These are phyloP conservation scores for Rhizomucor miehei DNA, from an alignment of 371 early-diverging fungal genomes.

Conservation along the genomic window DNA sequence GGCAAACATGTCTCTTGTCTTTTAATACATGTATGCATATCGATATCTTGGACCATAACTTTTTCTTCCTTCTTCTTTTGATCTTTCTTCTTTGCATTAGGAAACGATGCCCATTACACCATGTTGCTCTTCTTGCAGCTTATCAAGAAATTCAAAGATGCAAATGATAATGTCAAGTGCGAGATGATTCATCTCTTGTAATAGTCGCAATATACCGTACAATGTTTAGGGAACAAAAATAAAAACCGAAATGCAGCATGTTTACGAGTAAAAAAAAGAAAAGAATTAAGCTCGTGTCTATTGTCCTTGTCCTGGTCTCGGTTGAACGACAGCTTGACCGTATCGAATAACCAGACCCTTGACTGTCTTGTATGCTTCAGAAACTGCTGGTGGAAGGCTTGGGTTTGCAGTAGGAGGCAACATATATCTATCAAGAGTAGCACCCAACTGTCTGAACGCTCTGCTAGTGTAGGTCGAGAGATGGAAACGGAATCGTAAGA, in stretches of 20 bases:
- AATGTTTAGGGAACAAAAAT: too few relatives aligned
- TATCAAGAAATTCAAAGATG: conserved; percentile 3
- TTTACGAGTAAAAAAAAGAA: too few relatives aligned
- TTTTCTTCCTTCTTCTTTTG: too few relatives aligned
- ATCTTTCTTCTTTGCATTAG: conserved; percentile 6
- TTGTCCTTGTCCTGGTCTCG: conserved; percentile 25
- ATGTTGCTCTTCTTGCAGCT: conserved; percentile 42
- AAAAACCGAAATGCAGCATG: too few relatives aligned
- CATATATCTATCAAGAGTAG: conserved; percentile 49
- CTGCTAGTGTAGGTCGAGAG: conserved; percentile 66
- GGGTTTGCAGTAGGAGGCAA: conserved; percentile 55
- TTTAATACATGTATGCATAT: not conserved
- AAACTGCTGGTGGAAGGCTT: conserved; percentile 56
- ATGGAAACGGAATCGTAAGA: conserved; percentile 83
- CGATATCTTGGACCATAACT: too few relatives aligned
- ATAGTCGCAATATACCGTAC: too few relatives aligned
- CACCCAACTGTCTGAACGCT: conserved; percentile 58
- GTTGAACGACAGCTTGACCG: conserved; percentile 57
- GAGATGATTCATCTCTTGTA: not conserved
- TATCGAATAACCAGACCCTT: conserved; percentile 54
- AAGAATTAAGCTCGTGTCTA: too few relatives aligned
- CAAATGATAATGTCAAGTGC: not conserved
- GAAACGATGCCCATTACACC: conserved; percentile 74
- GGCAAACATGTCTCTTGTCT: not conserved
- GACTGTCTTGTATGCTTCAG: conserved; percentile 50